A percentile compares a stretch with the other conserved stretches of the same genome.
Evolutionary conservation across 257 asterid genomes (phyloP).

Genomic region (Jasminum sambac): DNA sequence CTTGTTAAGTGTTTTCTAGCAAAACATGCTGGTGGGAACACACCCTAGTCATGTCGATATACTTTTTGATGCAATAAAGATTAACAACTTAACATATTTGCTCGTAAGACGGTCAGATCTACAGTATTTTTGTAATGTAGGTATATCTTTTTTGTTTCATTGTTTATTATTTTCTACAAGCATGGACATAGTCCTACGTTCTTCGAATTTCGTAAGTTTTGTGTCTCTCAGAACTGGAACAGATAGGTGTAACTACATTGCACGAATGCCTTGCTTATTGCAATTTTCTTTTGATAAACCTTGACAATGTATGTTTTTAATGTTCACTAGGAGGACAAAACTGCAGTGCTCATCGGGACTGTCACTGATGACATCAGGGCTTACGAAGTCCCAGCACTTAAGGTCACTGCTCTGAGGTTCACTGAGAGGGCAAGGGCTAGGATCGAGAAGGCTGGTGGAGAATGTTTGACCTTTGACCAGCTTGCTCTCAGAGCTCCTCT

Average conservation of each 20-base stretch:
- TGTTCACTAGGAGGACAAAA: constrained; percentile 34
- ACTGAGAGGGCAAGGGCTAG: constrained; percentile 45
- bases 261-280: neutral
- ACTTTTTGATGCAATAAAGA: no score
- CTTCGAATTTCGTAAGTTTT: neutral
- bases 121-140: neutral
- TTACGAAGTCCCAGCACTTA: constrained; percentile 32
- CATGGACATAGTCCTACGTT: neutral
- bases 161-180: neutral
- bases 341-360: constrained; percentile 40
- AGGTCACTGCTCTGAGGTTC: constrained; percentile 43
- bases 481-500: constrained; percentile 44
- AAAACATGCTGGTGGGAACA: neutral
- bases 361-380: constrained; percentile 39
- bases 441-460: constrained; percentile 49
- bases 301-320: neutral
- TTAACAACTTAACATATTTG: neutral
- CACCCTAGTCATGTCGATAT: neutral
- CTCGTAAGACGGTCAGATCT: neutral
- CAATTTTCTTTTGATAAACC: neutral
- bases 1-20: neutral
- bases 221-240: neutral
- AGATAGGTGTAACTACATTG: neutral
- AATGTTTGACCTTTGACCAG: constrained; percentile 44
- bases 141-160: no score